phyloP scores from a whole-genome alignment of 225 moss, liverwort and hornwort species.

The Straminergon stramineum region DNA sequence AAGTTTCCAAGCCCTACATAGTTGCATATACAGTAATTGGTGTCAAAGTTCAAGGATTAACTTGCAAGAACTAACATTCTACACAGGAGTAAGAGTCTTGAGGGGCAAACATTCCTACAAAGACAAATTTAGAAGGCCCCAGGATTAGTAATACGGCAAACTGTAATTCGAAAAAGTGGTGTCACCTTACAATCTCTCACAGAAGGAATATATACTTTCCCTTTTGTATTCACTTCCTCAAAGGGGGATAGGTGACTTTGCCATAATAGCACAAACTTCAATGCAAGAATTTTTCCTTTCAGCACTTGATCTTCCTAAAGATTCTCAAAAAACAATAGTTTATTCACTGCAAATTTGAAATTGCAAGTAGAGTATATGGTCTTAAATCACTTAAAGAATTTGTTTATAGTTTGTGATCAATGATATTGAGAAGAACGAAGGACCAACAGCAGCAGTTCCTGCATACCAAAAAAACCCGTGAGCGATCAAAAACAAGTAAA shows the following conservation, averaged over 20 bases:
- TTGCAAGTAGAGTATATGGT: neutral
- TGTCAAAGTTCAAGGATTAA: neutral
- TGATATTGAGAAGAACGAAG: slow-evolving; percentile 32
- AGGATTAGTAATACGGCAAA: neutral
- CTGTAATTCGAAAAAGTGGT: neutral
- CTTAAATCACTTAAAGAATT: neutral
- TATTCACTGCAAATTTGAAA: neutral
- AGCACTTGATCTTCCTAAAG: neutral
- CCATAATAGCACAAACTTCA: neutral
- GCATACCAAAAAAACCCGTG: neutral
- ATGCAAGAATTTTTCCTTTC: neutral
- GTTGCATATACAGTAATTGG: neutral
- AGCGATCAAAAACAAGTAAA: neutral
- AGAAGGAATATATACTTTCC: neutral
- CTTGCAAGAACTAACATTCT: neutral
- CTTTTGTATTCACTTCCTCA: neutral
- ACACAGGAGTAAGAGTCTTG: neutral
- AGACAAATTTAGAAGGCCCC: neutral
- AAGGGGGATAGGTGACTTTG: neutral
- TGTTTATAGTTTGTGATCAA: neutral
- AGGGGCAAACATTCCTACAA: neutral
- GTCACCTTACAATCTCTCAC: neutral
- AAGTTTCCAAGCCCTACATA: neutral
- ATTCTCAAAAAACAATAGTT: neutral
- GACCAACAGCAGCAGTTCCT: slow-evolving; percentile 65